Evolutionary conservation across 2,329 filamentous ascomycete genomes (phyloP).

Genomic region (Fusarium scirpi): DNA sequence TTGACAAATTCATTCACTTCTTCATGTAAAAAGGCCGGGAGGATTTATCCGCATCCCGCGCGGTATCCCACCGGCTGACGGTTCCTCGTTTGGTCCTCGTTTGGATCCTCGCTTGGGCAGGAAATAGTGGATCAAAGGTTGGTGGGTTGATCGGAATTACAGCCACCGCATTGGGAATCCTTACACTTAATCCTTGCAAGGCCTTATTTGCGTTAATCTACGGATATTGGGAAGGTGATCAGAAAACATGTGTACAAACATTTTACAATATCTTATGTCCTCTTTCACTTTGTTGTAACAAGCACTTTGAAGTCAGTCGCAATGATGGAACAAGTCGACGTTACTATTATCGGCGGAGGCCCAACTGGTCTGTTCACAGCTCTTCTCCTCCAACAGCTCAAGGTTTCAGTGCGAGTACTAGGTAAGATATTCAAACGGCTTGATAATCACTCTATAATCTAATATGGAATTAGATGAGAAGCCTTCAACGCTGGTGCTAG

Average conservation of each 20-base stretch:
- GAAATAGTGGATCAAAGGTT: not conserved
- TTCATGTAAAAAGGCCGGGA: fast-evolving
- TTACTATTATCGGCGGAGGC: conserved; percentile 50
- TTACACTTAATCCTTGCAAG: not conserved
- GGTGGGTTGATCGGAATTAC: not conserved
- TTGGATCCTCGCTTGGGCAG: not conserved
- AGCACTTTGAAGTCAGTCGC: too few relatives aligned
- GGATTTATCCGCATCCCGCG: conserved; percentile 5
- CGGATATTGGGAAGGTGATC: not conserved
- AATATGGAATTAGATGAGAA: conserved; percentile 52
- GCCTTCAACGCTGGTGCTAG: conserved; percentile 54
- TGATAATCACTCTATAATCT: not conserved
- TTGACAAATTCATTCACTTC: not conserved
- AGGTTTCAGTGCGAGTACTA: conserved; percentile 56
- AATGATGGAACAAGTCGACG: conserved; percentile 12
- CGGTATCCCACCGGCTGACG: conserved; percentile 4
- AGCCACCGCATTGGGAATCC: not conserved
- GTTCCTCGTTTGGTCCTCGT: not conserved
- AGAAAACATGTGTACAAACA: not conserved
- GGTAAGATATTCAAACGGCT: conserved; percentile 37
- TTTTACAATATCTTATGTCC: not conserved
- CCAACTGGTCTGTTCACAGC: conserved; percentile 61
- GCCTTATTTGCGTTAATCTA: not conserved
- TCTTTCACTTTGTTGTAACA: not conserved
- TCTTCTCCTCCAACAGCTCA: conserved; percentile 57